Conservation (phyloP, 331 rosid genomes). For the Stylosanthes scabra region DNA sequence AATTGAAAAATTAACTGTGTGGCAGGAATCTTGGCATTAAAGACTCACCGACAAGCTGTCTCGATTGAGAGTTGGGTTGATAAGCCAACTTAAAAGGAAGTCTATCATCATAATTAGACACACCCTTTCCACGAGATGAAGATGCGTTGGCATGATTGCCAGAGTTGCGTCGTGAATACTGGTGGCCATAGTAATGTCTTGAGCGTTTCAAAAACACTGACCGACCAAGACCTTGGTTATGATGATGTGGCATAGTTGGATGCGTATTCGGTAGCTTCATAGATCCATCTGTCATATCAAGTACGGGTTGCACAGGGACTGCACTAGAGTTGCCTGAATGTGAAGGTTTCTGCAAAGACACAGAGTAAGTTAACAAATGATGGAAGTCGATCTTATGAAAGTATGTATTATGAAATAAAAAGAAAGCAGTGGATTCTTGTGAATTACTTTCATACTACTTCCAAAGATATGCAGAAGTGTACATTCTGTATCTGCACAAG, state of each 20-base stretch:
- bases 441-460: slow-evolving; percentile 26
- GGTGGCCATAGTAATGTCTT: slow-evolving; percentile 81
- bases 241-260: slow-evolving; percentile 58
- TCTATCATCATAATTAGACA: slow-evolving; percentile 53
- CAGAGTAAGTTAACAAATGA: slow-evolving; percentile 1
- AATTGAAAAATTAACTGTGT: background rate
- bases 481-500: slow-evolving; percentile 30
- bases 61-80: slow-evolving; percentile 56
- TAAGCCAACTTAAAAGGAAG: slow-evolving; percentile 67
- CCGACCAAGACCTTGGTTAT: slow-evolving; percentile 71
- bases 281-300: slow-evolving; percentile 64
- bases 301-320: slow-evolving; percentile 47
- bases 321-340: slow-evolving; percentile 56
- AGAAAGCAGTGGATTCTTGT: slow-evolving; percentile 19
- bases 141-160: slow-evolving; percentile 63
- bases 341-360: slow-evolving; percentile 49
- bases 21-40: slow-evolving; percentile 3
- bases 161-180: slow-evolving; percentile 81
- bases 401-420: slow-evolving; percentile 5
- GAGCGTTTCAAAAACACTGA: slow-evolving; percentile 78
- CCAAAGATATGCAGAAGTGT: slow-evolving; percentile 28
- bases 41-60: slow-evolving; percentile 56
- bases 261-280: slow-evolving; percentile 56
- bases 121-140: slow-evolving; percentile 68
- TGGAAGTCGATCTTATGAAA: background rate